Base-by-base conservation (phyloP, 192 early-diverging fungal genomes). In the Backusella australiensis region DNA sequence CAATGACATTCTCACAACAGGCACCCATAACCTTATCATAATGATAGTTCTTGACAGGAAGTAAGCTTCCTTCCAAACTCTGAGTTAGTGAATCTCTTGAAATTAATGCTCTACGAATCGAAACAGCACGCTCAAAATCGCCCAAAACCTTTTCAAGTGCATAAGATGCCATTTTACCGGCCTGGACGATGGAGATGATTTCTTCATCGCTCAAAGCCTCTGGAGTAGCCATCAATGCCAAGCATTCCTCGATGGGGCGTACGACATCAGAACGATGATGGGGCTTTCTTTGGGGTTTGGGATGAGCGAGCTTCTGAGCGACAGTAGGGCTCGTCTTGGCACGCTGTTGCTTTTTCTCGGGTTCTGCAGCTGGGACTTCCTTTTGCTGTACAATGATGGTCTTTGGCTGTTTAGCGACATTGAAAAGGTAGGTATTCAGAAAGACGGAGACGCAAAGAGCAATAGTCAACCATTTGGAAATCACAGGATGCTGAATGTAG, bases 1-100 rank as follows among this genome's bases (percentile, higher is more conserved):
- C 96, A 77, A 98, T 91, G 9, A 98, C 96, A 83, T 97, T 98
- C 82, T 98, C 96, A 79, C 96, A 98, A 87, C 96, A 98, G 74
- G 92, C 90, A 17, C 96, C 96, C 78, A 92, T 89, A 5, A 98
- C 93, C 78, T 93, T 92, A 76, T 87, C 85, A 80, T 98, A 98
- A 84, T 95, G 93, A 80, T 97, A 98, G 82, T 93, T 89, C 63
- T 93, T 84, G 77, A 93, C 86, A 34, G 96, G 96, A 67, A 98
- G 84, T 14, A 84, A 80, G 66, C 90, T 91, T 2, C 75, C 63
- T 81, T 92, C 90, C 21, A 95, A 81, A 17, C 88, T 87, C 74
- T 90, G 89, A n/a, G 91, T 86, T 4, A 80, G 69, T 1, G 90
- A 89, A 36, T 86, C 86, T 66, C 93, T 89, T 42, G 92, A 90